Base-by-base conservation (phyloP, 2,329 filamentous ascomycete genomes). In the Madurella mycetomatis region DNA sequence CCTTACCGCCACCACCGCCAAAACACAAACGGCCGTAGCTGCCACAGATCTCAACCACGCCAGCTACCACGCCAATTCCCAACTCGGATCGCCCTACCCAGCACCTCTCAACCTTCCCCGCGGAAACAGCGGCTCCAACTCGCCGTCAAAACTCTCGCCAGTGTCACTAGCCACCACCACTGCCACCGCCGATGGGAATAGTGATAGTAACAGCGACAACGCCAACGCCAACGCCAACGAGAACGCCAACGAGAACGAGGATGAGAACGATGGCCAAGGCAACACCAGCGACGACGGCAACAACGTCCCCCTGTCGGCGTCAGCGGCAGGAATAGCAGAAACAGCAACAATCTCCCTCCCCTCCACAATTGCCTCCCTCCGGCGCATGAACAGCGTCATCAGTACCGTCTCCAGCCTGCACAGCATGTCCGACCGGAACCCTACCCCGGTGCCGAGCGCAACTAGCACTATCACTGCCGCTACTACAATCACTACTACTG, bases 311-410 rank as follows among this genome's bases (percentile, higher is more conserved):
- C 25, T 48, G 5, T 7, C 25, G 25, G 7, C 4, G 25, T 25
- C 25, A 7, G 25, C 25, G 25, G 25, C 25, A 25, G 25, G 25
- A 7, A 7, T 7, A 25, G 25, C 25, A 25, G 25, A 25, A 25
- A 15, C 34, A 37, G 34, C 13, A 11, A 11, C 34, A 2, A 15
- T 37, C 34, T 43, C 53, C 9, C 31, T 58, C 18, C 47, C 7
- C 64, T 78, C 66, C 56, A 72, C 77, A 2, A 75, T 82, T 31
- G 73, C 73, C 16, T 75, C 81, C 65, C 74, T 83, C 53, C 74
- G 80, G 9, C 72, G 79, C 48, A 83, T 82, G 79, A 82, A 83
- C 68, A 81, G 77, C 66, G 67, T 76, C 50, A 62, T 79, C 58
- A 67, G 64, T 60, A 59, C 54, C 32, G 50, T 52, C 16, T 62